A percentile compares a stretch with the other conserved stretches of the same genome.
These are phyloP conservation scores for Furcasterigmium furcatum DNA, from an alignment of 2,329 filamentous ascomycete genomes.

Conservation along the genomic window DNA sequence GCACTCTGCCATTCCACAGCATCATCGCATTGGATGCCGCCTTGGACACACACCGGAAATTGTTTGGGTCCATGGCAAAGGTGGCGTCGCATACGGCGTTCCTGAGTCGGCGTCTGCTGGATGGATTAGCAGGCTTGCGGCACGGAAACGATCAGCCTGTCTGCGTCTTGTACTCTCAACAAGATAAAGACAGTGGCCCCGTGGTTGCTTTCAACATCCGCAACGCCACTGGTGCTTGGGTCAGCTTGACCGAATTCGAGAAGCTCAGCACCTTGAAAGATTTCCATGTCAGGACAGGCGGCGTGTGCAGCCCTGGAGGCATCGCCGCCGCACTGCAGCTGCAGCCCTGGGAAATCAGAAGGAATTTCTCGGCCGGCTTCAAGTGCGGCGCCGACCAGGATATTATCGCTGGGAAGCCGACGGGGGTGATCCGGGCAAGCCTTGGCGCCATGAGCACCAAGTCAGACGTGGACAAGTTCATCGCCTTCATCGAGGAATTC, in stretches of 20 bases:
- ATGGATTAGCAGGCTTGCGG: slow-evolving; percentile 53
- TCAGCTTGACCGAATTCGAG: slow-evolving; percentile 82
- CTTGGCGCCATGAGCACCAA: slow-evolving; percentile 86
- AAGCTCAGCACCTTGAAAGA: slow-evolving; percentile 75
- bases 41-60: slow-evolving; percentile 60
- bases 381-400: slow-evolving; percentile 83
- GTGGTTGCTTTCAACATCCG: slow-evolving; percentile 81
- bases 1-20: slow-evolving; percentile 84
- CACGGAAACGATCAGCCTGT: slow-evolving; percentile 68
- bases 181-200: slow-evolving; percentile 50
- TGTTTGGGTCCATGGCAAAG: slow-evolving; percentile 69
- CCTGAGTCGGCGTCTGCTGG: slow-evolving; percentile 57
- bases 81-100: slow-evolving; percentile 70
- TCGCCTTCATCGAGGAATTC: slow-evolving; percentile 70
- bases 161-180: slow-evolving; percentile 61
- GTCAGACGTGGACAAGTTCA: slow-evolving; percentile 68
- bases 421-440: slow-evolving; percentile 81
- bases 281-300: slow-evolving; percentile 84
- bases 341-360: slow-evolving; percentile 75
- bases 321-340: slow-evolving; percentile 71
- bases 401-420: slow-evolving; percentile 79
- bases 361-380: slow-evolving; percentile 81
- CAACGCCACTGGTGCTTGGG: slow-evolving; percentile 66
- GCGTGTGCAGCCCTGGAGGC: slow-evolving; percentile 88
- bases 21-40: slow-evolving; percentile 81